Evolutionary conservation across 73 alveolate genomes (phyloP).

Genomic region (Paramecium tetraurelia): DNA sequence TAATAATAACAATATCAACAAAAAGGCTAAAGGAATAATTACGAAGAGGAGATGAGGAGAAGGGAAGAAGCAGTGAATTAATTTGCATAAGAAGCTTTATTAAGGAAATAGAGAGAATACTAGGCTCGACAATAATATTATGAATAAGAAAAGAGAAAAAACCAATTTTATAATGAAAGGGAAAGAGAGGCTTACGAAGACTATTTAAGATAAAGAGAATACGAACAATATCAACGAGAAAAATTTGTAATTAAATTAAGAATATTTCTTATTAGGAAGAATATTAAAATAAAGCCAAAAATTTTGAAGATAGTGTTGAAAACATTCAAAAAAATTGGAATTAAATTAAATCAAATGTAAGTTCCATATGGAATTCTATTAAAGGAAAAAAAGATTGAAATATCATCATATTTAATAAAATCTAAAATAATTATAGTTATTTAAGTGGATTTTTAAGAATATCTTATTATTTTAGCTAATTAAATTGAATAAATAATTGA

Average conservation of each 20-base stretch:
- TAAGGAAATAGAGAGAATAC: background rate
- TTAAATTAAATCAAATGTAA: background rate
- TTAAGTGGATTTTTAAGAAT: no score
- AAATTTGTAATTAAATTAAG: background rate
- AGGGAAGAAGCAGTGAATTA: background rate
- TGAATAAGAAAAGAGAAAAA: background rate
- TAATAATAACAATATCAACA: background rate
- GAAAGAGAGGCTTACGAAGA: constrained; percentile 48
- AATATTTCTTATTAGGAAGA: background rate
- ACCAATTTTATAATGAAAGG: background rate
- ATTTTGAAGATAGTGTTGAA: background rate
- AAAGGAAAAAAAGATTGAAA: constrained; percentile 27
- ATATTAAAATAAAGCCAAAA: background rate
- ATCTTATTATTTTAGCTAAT: no score
- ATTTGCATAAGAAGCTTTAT: background rate
- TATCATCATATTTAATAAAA: background rate
- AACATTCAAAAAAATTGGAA: constrained; percentile 17
- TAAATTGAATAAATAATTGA: no score
- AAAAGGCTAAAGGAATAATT: background rate
- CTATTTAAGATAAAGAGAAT: constrained; percentile 14
- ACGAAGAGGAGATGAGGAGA: background rate
- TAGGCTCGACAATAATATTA: background rate
- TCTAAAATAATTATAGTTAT: background rate
- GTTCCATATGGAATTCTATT: background rate
- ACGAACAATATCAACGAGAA: constrained; percentile 26